Conservation (phyloP, 2,329 filamentous ascomycete species). For the Aciculosporium take region DNA sequence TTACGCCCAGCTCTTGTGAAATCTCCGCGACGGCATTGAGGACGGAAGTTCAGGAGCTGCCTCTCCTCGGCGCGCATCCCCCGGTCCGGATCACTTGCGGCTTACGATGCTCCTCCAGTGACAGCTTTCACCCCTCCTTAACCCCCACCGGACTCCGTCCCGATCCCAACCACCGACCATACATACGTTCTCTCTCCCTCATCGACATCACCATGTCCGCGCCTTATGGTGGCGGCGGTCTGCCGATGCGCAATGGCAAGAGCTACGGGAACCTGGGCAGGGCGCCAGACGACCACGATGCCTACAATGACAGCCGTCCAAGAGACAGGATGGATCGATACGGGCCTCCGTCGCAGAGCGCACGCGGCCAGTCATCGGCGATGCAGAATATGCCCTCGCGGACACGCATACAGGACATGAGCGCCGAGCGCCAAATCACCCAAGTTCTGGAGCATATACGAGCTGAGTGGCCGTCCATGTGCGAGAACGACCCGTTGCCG, state of each 20-base stretch:
- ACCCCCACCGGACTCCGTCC: background rate
- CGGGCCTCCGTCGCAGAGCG: slow-evolving; percentile 21
- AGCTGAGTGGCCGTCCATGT: slow-evolving; percentile 84
- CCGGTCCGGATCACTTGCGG: background rate
- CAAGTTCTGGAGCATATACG: slow-evolving; percentile 71
- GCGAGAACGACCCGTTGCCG: slow-evolving; percentile 73
- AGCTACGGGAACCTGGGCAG: slow-evolving; percentile 29
- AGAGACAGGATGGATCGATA: slow-evolving; percentile 31
- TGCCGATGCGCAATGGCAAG: slow-evolving; percentile 23
- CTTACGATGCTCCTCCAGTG: slow-evolving; percentile 8
- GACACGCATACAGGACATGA: slow-evolving; percentile 27
- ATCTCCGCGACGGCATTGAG: background rate
- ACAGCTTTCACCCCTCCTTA: too few species aligned
- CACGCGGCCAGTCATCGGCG: slow-evolving; percentile 16
- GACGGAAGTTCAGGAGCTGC: background rate
- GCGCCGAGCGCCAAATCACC: slow-evolving; percentile 41
- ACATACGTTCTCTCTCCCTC: too few species aligned
- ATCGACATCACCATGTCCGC: slow-evolving; percentile 30
- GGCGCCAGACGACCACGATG: slow-evolving; percentile 34
- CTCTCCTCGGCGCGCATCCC: background rate
- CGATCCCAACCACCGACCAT: background rate
- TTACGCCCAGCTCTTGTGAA: background rate
- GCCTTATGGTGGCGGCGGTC: slow-evolving; percentile 29
- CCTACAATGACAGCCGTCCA: slow-evolving; percentile 26
- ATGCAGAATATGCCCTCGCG: slow-evolving; percentile 22